These are phyloP conservation scores for Penicillium sp. DNA, from an alignment of 2,329 filamentous ascomycete species.

Conservation along the genomic window DNA sequence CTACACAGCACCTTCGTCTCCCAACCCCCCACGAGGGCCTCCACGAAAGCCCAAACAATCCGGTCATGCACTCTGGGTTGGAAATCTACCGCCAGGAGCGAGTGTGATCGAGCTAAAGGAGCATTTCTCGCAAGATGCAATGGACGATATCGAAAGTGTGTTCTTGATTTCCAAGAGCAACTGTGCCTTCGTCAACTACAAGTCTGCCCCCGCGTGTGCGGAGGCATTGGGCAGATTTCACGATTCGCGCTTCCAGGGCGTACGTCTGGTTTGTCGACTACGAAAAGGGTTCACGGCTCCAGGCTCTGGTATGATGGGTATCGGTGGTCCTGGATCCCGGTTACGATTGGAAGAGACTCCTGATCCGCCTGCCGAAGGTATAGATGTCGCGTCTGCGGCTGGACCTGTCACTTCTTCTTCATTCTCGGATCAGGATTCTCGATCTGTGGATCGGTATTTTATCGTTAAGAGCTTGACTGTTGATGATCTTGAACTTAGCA, in stretches of 20 bases:
- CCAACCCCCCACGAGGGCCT: constrained; percentile 60
- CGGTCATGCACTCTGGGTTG: constrained; percentile 94
- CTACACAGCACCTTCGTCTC: constrained; percentile 13
- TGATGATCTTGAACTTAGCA: constrained; percentile 86
- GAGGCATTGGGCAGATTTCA: constrained; percentile 83
- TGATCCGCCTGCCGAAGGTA: constrained; percentile 13
- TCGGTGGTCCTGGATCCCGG: constrained; percentile 55
- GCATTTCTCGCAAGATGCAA: constrained; percentile 81
- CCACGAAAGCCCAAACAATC: constrained; percentile 69
- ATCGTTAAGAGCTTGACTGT: constrained; percentile 90
- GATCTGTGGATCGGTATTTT: constrained; percentile 77
- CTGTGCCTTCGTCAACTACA: constrained; percentile 95
- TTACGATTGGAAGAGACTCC: constrained; percentile 16
- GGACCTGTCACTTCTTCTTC: constrained; percentile 16
- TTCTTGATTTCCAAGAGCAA: constrained; percentile 97
- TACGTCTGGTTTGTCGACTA: constrained; percentile 82
- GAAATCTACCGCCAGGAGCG: constrained; percentile 85
- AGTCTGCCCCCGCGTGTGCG: constrained; percentile 74
- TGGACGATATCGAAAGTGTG: constrained; percentile 77
- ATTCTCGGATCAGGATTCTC: constrained; percentile 28
- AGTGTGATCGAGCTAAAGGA: constrained; percentile 84
- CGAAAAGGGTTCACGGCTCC: constrained; percentile 60
- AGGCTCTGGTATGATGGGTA: constrained; percentile 31
- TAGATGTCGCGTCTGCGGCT: not conserved
- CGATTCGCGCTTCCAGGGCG: constrained; percentile 85